A percentile compares a stretch with the other conserved stretches of the same genome.
Conservation (phyloP, 345 rosid species). For the Jatropha curcas region DNA sequence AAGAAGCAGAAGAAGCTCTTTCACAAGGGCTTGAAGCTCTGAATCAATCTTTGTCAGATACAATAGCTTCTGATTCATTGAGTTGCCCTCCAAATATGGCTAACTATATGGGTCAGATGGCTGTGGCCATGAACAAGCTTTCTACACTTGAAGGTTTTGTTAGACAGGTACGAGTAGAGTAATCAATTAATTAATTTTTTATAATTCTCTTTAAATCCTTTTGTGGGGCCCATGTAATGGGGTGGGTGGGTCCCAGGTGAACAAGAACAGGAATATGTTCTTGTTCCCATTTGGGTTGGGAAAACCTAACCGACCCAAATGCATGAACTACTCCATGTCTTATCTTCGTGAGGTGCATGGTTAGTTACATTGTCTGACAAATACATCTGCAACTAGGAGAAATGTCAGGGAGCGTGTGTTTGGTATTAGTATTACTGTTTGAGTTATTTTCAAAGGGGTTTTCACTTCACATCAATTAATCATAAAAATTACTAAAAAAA, state of each 20-base stretch:
- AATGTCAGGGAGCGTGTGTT: no score
- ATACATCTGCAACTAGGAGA: background rate
- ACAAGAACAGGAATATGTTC: slow-evolving; percentile 29
- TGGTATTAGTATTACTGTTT: no score
- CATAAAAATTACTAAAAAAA: no score
- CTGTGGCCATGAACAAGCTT: slow-evolving; percentile 92
- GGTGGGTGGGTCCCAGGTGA: background rate
- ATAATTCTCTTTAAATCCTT: no score
- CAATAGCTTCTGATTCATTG: slow-evolving; percentile 80
- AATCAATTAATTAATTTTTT: no score
- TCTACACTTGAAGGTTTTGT: slow-evolving; percentile 84
- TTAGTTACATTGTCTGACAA: slow-evolving; percentile 13
- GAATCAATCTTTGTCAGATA: slow-evolving; percentile 80
- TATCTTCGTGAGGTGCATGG: slow-evolving; percentile 19
- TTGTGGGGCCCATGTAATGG: slow-evolving; percentile 4
- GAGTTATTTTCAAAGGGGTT: no score
- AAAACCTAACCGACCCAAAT: slow-evolving; percentile 35
- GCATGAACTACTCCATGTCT: slow-evolving; percentile 38
- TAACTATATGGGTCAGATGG: slow-evolving; percentile 97
- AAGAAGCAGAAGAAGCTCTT: slow-evolving; percentile 87
- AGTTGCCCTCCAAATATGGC: slow-evolving; percentile 77
- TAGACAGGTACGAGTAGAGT: slow-evolving; percentile 60
- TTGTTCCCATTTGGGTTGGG: slow-evolving; percentile 28
- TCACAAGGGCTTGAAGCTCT: slow-evolving; percentile 86
- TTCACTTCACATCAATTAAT: no score